Evolutionary conservation across 148 eudicot genomes (phyloP).

Genomic region (Bassia scoparia): DNA sequence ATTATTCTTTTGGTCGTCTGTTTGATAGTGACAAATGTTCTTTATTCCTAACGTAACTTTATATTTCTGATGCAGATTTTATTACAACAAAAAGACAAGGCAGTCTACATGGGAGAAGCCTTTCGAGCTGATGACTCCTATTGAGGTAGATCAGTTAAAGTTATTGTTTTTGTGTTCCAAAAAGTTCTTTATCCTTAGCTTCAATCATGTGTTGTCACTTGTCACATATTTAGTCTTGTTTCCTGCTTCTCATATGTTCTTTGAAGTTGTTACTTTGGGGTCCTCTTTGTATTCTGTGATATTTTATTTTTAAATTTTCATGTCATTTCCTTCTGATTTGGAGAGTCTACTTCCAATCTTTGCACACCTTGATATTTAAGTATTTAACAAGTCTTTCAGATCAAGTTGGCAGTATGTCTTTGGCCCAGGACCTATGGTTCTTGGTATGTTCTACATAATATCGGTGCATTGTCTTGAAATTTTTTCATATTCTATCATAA

Average conservation of each 20-base stretch:
- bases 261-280: background rate
- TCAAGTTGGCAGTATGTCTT: background rate
- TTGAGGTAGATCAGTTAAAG: slow-evolving; percentile 54
- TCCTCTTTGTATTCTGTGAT: background rate
- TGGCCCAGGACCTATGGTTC: background rate
- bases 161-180: slow-evolving; percentile 1
- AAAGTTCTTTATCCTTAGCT: background rate
- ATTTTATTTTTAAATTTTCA: background rate
- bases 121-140: slow-evolving; percentile 69
- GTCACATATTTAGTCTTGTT: background rate
- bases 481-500: background rate
- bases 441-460: background rate
- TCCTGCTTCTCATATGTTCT: background rate
- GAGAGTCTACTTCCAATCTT: background rate
- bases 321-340: background rate
- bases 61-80: slow-evolving; percentile 54
- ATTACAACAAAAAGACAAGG: slow-evolving; percentile 70
- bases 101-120: slow-evolving; percentile 93
- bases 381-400: background rate
- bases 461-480: background rate
- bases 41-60: background rate
- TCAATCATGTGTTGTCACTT: slow-evolving; percentile 8
- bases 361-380: background rate
- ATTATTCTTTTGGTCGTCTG: background rate
- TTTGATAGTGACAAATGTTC: background rate